Evolutionary conservation across 371 early-diverging fungal genomes (phyloP).

Genomic region (Mortierella sp.): DNA sequence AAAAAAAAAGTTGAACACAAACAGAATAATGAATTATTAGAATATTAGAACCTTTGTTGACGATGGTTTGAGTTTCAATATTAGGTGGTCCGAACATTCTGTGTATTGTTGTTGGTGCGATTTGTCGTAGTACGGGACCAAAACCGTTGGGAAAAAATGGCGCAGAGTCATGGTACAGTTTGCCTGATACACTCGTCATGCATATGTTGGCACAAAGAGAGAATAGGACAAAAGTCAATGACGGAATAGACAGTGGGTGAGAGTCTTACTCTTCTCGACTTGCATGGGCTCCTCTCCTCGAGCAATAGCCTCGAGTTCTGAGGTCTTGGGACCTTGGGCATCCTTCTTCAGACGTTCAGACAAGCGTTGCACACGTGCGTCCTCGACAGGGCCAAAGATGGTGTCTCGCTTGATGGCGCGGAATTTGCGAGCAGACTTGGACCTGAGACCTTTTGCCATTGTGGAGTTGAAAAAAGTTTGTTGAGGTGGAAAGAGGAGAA

Average conservation of each 20-base stretch:
- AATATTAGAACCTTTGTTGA: too few species aligned
- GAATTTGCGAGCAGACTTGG: conserved; percentile 60
- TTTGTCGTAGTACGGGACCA: not conserved
- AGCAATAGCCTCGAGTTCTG: conserved; percentile 52
- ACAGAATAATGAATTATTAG: not conserved
- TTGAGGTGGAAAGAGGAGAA: not conserved
- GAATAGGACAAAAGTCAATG: too few species aligned
- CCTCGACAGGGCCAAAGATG: conserved; percentile 60
- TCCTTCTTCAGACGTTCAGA: conserved; percentile 57
- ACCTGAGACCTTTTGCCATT: conserved; percentile 64
- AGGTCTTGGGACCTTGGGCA: conserved; percentile 50
- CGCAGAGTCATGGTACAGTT: not conserved
- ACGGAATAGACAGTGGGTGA: too few species aligned
- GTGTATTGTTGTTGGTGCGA: not conserved
- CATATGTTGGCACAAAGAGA: too few species aligned
- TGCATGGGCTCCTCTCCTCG: conserved; percentile 51
- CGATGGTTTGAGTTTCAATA: not conserved
- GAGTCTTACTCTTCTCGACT: conserved; percentile 46
- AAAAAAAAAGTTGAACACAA: not conserved
- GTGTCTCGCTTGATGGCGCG: conserved; percentile 61
- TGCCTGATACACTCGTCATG: too few species aligned
- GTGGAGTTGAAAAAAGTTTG: conserved; percentile 6
- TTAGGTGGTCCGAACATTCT: not conserved
- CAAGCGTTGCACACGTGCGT: conserved; percentile 58
- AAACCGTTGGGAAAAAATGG: not conserved